phyloP scores from a whole-genome alignment of 805 yeast species.

The Lachancea mirantina region DNA sequence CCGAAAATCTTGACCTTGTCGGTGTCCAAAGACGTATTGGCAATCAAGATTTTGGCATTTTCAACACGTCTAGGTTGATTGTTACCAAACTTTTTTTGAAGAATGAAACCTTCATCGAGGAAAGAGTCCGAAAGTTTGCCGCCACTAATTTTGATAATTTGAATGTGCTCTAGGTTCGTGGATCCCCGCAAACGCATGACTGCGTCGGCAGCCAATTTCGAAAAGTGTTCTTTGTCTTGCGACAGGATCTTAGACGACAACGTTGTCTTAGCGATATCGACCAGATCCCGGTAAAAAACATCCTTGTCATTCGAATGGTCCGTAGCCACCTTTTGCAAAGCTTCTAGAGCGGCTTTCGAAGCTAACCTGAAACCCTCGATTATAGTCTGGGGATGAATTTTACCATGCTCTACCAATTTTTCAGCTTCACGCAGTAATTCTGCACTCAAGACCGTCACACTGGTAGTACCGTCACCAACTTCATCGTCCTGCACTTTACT shows the following conservation, averaged over 20 bases:
- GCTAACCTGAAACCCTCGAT: constrained; percentile 94
- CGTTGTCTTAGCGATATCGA: constrained; percentile 88
- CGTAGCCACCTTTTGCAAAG: constrained; percentile 71
- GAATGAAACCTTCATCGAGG: constrained; percentile 91
- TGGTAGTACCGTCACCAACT: constrained; percentile 97
- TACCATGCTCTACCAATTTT: constrained; percentile 71
- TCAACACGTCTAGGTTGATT: constrained; percentile 82
- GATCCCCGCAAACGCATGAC: constrained; percentile 80
- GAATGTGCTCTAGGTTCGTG: constrained; percentile 85
- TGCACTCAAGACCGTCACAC: constrained; percentile 86
- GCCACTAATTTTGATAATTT: constrained; percentile 87
- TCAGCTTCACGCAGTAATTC: constrained; percentile 94
- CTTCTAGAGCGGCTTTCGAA: constrained; percentile 68
- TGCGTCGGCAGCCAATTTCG: constrained; percentile 90
- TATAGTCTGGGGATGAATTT: constrained; percentile 96
- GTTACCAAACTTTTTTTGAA: constrained; percentile 88
- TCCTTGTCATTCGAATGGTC: constrained; percentile 57
- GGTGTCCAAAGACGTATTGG: constrained; percentile 94
- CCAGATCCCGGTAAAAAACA: constrained; percentile 64
- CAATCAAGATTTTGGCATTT: constrained; percentile 82
- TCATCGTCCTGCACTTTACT: constrained; percentile 97
- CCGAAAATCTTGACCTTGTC: constrained; percentile 97
- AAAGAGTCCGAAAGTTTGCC: constrained; percentile 88
- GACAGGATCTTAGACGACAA: constrained; percentile 86
- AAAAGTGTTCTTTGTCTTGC: constrained; percentile 89